Percentiles rank a stretch among this genome's conserved stretches.
Evolutionary conservation across 441 rosid species (phyloP).

Genomic region (Macaranga tanarius): DNA sequence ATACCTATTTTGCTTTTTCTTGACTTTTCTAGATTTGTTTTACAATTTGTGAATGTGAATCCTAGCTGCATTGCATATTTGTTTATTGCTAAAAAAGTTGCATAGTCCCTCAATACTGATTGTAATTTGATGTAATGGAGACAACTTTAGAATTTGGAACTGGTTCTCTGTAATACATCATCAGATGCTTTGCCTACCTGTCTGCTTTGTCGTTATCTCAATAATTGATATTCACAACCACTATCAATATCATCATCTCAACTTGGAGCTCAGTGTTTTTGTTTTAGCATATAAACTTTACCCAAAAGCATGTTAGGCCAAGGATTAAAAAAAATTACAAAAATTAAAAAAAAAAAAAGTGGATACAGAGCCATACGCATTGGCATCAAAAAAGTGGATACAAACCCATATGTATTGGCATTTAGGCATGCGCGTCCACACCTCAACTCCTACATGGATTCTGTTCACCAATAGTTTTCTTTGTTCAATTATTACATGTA

Average conservation of each 20-base stretch:
- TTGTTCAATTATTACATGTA: neutral
- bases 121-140: constrained; percentile 4
- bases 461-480: neutral
- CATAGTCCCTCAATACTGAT: neutral
- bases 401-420: constrained; percentile 8
- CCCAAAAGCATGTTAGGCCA: constrained; percentile 2
- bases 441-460: neutral
- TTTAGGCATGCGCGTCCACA: neutral
- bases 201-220: constrained; percentile 22
- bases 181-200: constrained; percentile 20
- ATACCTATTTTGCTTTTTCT: neutral
- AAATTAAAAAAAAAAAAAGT: too few relatives aligned
- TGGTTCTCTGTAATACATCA: constrained; percentile 7
- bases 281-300: constrained; percentile 14
- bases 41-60: too few relatives aligned
- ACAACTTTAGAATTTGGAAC: constrained; percentile 15
- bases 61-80: neutral
- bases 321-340: neutral
- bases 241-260: constrained; percentile 9
- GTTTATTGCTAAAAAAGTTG: neutral
- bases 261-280: constrained; percentile 10
- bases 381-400: neutral
- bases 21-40: neutral
- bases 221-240: constrained; percentile 5
- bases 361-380: constrained; percentile 11